phyloP scores from a whole-genome alignment of 352 stramenopile genomes.

The Aphanomyces astaci region DNA sequence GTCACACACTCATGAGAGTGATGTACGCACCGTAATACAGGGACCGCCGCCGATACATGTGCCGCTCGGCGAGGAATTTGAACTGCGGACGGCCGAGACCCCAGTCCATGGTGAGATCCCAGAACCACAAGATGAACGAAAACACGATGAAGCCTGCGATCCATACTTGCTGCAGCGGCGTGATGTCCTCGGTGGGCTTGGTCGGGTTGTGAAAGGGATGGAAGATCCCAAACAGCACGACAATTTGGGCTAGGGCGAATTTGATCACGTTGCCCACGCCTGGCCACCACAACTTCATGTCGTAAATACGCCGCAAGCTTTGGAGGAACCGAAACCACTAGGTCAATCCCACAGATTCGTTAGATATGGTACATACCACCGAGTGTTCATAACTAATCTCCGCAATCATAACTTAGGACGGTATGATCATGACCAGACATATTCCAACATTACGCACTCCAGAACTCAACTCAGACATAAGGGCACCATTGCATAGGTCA shows the following conservation, averaged over 20 bases:
- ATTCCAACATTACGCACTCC: too few relatives aligned
- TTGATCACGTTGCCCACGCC: constrained; percentile 95
- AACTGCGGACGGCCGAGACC: constrained; percentile 66
- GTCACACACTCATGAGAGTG: background rate
- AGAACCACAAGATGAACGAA: constrained; percentile 74
- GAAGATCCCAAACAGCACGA: constrained; percentile 80
- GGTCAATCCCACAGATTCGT: background rate
- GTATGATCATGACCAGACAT: too few relatives aligned
- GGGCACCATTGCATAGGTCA: too few relatives aligned
- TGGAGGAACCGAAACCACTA: constrained; percentile 95
- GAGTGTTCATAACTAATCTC: too few relatives aligned
- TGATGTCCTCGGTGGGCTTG: constrained; percentile 11
- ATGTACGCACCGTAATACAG: constrained; percentile 44
- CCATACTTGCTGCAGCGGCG: constrained; percentile 44
- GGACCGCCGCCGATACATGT: constrained; percentile 79
- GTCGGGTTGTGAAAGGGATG: constrained; percentile 58
- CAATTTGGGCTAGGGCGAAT: constrained; percentile 84
- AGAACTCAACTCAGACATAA: too few relatives aligned
- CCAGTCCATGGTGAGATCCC: constrained; percentile 85
- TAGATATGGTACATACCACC: too few relatives aligned
- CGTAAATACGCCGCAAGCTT: constrained; percentile 91
- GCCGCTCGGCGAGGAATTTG: constrained; percentile 67
- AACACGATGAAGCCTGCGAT: constrained; percentile 71
- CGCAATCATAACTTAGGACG: too few relatives aligned
- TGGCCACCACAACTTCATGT: constrained; percentile 92